Evolutionary conservation across 2,329 filamentous ascomycete species (phyloP).

Genomic region (Botryotinia convoluta): DNA sequence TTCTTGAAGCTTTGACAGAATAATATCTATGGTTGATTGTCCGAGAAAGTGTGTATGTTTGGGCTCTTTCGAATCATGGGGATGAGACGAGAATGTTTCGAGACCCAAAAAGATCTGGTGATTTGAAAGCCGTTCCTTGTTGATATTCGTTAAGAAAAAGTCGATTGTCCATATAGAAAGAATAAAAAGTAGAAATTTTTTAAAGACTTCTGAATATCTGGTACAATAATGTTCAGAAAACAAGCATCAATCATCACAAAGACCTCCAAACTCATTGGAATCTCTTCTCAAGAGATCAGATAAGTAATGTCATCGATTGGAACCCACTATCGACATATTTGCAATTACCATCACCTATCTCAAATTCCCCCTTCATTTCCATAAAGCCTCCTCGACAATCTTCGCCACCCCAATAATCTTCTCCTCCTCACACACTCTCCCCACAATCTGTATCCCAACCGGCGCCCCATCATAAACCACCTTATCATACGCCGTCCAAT

Average conservation of each 20-base stretch:
- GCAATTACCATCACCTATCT: too few species aligned
- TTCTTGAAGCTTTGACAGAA: not conserved
- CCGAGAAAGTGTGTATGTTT: not conserved
- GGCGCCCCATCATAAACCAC: constrained; percentile 46
- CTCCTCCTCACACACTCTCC: constrained; percentile 53
- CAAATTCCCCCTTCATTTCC: not conserved
- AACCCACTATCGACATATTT: too few species aligned
- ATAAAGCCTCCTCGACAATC: constrained; percentile 30
- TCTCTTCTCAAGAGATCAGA: too few species aligned
- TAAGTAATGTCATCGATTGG: not conserved
- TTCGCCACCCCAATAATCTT: constrained; percentile 46
- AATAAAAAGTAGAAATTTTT: not conserved
- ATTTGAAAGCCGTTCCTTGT: not conserved
- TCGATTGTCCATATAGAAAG: not conserved
- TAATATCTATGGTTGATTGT: not conserved
- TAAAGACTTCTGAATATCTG: not conserved
- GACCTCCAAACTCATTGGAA: not conserved
- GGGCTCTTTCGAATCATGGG: not conserved
- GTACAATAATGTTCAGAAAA: not conserved
- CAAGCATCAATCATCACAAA: not conserved
- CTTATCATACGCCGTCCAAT: constrained; percentile 48
- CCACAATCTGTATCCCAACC: constrained; percentile 53
- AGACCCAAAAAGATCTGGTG: not conserved
- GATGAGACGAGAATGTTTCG: not conserved
- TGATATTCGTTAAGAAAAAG: not conserved